Base-by-base conservation (phyloP, 1,284 basidiomycete species). In the Coniferiporia sulphurascens region DNA sequence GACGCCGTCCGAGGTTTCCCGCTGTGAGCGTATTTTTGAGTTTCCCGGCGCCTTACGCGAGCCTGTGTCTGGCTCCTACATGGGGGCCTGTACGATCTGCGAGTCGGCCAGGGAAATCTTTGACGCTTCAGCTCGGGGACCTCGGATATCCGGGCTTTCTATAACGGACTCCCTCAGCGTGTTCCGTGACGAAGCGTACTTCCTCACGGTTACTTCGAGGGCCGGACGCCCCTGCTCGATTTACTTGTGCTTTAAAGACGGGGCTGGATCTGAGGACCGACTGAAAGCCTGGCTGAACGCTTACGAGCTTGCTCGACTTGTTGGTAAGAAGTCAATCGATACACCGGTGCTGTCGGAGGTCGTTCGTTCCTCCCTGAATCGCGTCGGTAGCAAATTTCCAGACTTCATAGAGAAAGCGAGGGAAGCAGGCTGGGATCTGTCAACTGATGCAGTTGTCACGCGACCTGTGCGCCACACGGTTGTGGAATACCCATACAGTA, bases 261-360 rank as follows among this genome's bases (percentile, higher is more conserved):
- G 75, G 4, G 78, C 82, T 56, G 65, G 64, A 13, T 64, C 74
- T 3, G 59, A 67, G 22, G 83, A 85, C 66, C 78, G 81, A 54
- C 72, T 85, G 52, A 79, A 79, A 60, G 83, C 80, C 17, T 86
- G 85, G 84, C 64, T 78, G 41, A 78, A 81, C 61, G 81, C 79
- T 1, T 63, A 66, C 43, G 71, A 73, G 58, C 48, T 71, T 27
- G 67, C 67, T 17, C 34, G 51, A 15, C 34, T 52, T 22, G 55
- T 13, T 21, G 12, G 13, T 27, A 19, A 44, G 12, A 19, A 8
- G 17, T 36, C 27, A 12, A 15, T 2, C 27, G 43, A n/a, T 8
- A 46, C 27, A 19, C n/a, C 19, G 12, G 15, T n/a, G 22, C 32
- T 15, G 13, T 21, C 15, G 12, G 58, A 60, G 19, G 22, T 21